Evolutionary conservation across 176 grass and related monocot genomes (phyloP).

Genomic region (Oryza punctata): DNA sequence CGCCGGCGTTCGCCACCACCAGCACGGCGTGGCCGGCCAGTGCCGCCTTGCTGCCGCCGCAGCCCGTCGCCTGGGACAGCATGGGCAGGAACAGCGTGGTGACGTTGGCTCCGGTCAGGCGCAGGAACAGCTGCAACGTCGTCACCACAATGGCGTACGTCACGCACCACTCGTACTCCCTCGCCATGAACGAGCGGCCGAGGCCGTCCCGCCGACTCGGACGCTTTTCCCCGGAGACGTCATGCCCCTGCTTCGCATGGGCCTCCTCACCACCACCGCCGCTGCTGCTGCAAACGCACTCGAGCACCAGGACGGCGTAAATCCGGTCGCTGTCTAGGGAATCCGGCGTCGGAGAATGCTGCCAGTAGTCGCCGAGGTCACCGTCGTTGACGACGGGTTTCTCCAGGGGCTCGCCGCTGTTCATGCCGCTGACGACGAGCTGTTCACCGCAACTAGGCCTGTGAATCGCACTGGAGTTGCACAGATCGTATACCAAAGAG

Average conservation of each 20-base stretch:
- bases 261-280: neutral
- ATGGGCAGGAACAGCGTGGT: constrained; percentile 28
- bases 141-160: constrained; percentile 13
- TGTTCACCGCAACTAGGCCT: neutral
- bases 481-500: neutral
- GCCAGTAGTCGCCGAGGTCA: neutral
- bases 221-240: neutral
- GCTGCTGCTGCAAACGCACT: neutral
- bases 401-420: neutral
- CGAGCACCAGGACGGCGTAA: neutral
- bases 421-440: neutral
- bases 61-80: neutral
- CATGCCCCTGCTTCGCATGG: neutral
- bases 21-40: neutral
- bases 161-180: neutral
- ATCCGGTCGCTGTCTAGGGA: constrained; percentile 8
- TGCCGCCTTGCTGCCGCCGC: neutral
- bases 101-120: constrained; percentile 2
- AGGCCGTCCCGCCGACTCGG: neutral
- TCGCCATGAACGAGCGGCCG: neutral
- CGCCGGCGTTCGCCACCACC: constrained; percentile 12
- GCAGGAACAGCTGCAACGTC: constrained; percentile 39
- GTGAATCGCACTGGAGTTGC: neutral
- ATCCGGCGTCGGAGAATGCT: neutral
- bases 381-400: neutral